Base-by-base conservation (phyloP, 306 rosid species). In the Dryas octopetala region DNA sequence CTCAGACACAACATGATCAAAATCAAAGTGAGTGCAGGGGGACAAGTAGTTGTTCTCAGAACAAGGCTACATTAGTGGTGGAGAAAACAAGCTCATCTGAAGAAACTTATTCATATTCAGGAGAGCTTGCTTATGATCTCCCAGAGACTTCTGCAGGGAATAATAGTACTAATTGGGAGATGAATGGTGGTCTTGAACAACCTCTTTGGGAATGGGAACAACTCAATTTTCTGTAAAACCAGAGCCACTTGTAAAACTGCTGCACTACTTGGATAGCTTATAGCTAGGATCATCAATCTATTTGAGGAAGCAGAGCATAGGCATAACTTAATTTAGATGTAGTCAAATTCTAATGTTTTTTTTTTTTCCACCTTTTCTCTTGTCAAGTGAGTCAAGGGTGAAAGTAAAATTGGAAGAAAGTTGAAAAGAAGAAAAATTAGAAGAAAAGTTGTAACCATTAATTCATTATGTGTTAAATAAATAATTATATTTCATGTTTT, bases 121-220 rank as follows among this genome's bases (percentile, higher is more conserved):
- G 76, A 62, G 79, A 81, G 32, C 60, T 13, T 9, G 50, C 32
- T 32, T 32, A 32, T 64, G 70, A 73, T 48, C 49, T 52, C 9
- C 66, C 4, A 67, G 81, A 67, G 58, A 50, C 15, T 10, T 28
- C 8, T 62, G 83, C 74, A 62, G 85, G 81, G 23, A 84, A 60
- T 48, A 14, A 49, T 46, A 60, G 44, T 68, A 41, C n/a, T 47
- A 65, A 82, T 41, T 79, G 71, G 88, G 80, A 55, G 62, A 49
- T 66, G 46, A 63, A 78, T 68, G 73, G 73, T 13, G 79, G 51
- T 32, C 62, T 72, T 45, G 57, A 80, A 78, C 88, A 86, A 44
- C 82, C 87, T 15, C 53, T 76, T 0, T 89, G 88, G 93, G 93
- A 87, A 6, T 79, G 82, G 90, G 97, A 81, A 19, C 81, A 84